Evolutionary conservation across 2,329 filamentous ascomycete genomes (phyloP).

Genomic region (Botryotinia convoluta): DNA sequence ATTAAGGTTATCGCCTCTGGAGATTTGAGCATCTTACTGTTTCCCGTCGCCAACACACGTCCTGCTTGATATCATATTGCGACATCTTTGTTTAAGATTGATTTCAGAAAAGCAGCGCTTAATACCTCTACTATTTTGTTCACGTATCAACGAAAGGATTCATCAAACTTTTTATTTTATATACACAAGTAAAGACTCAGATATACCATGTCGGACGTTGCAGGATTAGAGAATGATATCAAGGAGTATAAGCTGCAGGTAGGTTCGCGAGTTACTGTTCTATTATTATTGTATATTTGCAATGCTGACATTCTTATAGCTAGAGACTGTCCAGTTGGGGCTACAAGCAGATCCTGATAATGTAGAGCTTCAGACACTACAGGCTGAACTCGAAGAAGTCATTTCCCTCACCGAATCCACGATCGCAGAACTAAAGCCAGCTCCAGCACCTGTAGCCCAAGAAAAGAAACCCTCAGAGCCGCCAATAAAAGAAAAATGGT

Average conservation of each 20-base stretch:
- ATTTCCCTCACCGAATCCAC: slow-evolving; percentile 76
- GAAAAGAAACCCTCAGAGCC: slow-evolving; percentile 47
- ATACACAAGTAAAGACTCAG: neutral
- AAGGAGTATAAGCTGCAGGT: slow-evolving; percentile 61
- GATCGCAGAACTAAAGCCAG: slow-evolving; percentile 70
- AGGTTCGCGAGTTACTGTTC: slow-evolving; percentile 21
- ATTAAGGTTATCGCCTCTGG: slow-evolving; percentile 1
- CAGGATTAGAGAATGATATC: slow-evolving; percentile 45
- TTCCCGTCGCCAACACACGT: neutral
- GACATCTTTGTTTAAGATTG: neutral
- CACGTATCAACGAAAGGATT: neutral
- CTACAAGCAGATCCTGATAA: slow-evolving; percentile 80
- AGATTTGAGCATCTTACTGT: slow-evolving; percentile 1
- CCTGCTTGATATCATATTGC: neutral
- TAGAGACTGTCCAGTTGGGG: slow-evolving; percentile 73
- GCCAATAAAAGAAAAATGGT: slow-evolving; percentile 70
- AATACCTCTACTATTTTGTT: too few species aligned
- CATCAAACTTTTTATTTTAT: neutral
- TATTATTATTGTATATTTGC: neutral
- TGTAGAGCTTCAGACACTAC: slow-evolving; percentile 71
- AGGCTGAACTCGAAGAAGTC: slow-evolving; percentile 77
- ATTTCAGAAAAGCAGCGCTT: neutral
- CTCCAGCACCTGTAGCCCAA: slow-evolving; percentile 33
- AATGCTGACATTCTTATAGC: slow-evolving; percentile 45
- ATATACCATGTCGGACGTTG: slow-evolving; percentile 32